Evolutionary conservation across 2,329 filamentous ascomycete genomes (phyloP).

Genomic region (Calonectria fujianensis): DNA sequence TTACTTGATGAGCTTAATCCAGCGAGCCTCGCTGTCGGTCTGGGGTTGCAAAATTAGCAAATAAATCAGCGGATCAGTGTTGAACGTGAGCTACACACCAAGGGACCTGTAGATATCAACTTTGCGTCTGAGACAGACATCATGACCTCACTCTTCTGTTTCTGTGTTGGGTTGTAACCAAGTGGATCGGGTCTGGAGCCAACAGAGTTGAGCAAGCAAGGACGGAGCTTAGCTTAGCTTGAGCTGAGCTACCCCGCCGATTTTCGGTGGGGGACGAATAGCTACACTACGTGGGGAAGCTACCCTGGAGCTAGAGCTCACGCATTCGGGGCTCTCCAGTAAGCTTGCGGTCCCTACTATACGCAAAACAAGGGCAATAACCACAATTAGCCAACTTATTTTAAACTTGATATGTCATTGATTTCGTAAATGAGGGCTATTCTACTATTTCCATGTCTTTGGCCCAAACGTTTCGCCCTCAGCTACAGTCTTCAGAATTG

Average conservation of each 20-base stretch:
- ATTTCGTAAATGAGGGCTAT: not conserved
- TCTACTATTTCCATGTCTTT: slow-evolving; percentile 60
- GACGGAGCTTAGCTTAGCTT: slow-evolving; percentile 7
- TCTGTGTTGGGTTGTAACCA: slow-evolving; percentile 20
- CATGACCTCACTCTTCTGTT: slow-evolving; percentile 56
- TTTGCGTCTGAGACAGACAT: slow-evolving; percentile 68
- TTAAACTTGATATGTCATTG: not conserved
- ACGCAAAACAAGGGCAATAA: not conserved
- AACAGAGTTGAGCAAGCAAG: slow-evolving; percentile 10
- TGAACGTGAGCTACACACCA: slow-evolving; percentile 60
- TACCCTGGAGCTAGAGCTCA: slow-evolving; percentile 45
- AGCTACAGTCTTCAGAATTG: slow-evolving; percentile 68
- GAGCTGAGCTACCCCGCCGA: slow-evolving; percentile 39
- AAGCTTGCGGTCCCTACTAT: not conserved
- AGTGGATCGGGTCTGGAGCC: slow-evolving; percentile 37
- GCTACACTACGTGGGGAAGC: slow-evolving; percentile 18
- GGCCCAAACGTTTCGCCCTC: slow-evolving; percentile 76
- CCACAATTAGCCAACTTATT: not conserved
- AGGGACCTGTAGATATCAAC: slow-evolving; percentile 65
- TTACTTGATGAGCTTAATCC: slow-evolving; percentile 77
- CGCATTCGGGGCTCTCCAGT: not conserved
- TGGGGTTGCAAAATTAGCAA: slow-evolving; percentile 51
- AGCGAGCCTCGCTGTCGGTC: slow-evolving; percentile 72
- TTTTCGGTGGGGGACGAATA: slow-evolving; percentile 44
- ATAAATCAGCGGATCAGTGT: not conserved